Percentiles rank a stretch among this genome's conserved stretches.
Evolutionary conservation across 2,329 filamentous ascomycete genomes (phyloP).

Genomic region (Diplodia intermedia): DNA sequence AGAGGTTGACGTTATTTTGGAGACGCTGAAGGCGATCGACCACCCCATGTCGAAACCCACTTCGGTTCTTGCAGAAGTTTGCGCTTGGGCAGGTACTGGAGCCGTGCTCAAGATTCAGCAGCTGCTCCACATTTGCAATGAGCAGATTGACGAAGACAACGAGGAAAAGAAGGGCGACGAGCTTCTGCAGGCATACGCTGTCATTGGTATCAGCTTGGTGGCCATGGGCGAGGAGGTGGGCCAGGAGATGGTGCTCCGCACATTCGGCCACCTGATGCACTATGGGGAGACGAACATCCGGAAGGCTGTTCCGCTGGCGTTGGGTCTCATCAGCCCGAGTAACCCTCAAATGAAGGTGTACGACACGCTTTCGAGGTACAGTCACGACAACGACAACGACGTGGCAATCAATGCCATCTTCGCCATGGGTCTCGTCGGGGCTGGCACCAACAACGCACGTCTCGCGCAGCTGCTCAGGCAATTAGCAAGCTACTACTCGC

Average conservation of each 20-base stretch:
- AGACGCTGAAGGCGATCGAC: constrained; percentile 95
- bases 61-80: constrained; percentile 91
- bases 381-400: constrained; percentile 97
- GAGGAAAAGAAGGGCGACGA: constrained; percentile 92
- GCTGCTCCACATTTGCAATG: constrained; percentile 96
- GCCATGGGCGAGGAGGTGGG: constrained; percentile 98
- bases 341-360: constrained; percentile 99
- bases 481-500: constrained; percentile 96
- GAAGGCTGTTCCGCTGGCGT: constrained; percentile 91
- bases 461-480: constrained; percentile 93
- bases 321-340: constrained; percentile 95
- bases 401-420: constrained; percentile 99
- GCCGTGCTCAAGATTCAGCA: constrained; percentile 97
- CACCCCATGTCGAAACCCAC: constrained; percentile 98
- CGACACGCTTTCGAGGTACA: constrained; percentile 95
- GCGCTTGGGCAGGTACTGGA: constrained; percentile 96
- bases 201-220: constrained; percentile 90
- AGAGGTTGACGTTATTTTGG: constrained; percentile 96
- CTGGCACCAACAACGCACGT: constrained; percentile 97
- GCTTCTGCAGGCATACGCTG: constrained; percentile 92
- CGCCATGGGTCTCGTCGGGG: constrained; percentile 95
- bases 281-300: constrained; percentile 98
- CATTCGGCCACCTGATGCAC: constrained; percentile 98
- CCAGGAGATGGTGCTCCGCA: constrained; percentile 97
- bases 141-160: constrained; percentile 92